Conservation (phyloP, 305 asterid genomes). For the Striga hermonthica region DNA sequence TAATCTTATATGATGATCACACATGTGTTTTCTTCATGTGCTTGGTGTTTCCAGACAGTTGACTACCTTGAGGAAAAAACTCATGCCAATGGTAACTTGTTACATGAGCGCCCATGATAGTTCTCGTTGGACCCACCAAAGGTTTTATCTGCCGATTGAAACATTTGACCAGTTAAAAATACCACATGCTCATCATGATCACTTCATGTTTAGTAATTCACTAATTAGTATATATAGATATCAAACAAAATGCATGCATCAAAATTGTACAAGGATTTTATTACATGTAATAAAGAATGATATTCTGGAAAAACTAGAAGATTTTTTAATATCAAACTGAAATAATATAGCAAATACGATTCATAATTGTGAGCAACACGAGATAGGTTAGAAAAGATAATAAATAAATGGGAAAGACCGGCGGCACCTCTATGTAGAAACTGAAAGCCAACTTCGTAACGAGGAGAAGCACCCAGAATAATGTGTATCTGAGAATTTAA, state of each 20-base stretch:
- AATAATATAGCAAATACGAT: not conserved
- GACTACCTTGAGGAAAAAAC: slow-evolving; percentile 75
- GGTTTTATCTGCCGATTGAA: slow-evolving; percentile 66
- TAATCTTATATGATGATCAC: not conserved
- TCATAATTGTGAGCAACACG: not conserved
- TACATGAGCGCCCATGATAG: slow-evolving; percentile 68
- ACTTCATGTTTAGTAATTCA: not conserved
- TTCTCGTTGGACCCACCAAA: slow-evolving; percentile 71
- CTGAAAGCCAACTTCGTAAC: slow-evolving; percentile 77
- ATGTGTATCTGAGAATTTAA: slow-evolving; percentile 59
- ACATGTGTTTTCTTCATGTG: too few relatives aligned
- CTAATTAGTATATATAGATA: not conserved
- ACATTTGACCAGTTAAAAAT: slow-evolving; percentile 29
- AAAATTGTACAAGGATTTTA: not conserved
- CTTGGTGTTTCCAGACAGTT: too few relatives aligned
- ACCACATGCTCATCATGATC: slow-evolving; percentile 6
- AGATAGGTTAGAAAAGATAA: slow-evolving; percentile 12
- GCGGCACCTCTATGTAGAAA: slow-evolving; percentile 65
- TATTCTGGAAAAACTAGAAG: not conserved
- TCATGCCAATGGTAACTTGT: slow-evolving; percentile 76
- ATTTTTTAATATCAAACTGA: not conserved
- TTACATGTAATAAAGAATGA: not conserved
- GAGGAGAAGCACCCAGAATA: slow-evolving; percentile 82
- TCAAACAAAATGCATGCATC: not conserved
- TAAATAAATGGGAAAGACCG: slow-evolving; percentile 25